Evolutionary conservation across 2,329 filamentous ascomycete species (phyloP).

Genomic region (Pseudocercospora pini-densiflorae): DNA sequence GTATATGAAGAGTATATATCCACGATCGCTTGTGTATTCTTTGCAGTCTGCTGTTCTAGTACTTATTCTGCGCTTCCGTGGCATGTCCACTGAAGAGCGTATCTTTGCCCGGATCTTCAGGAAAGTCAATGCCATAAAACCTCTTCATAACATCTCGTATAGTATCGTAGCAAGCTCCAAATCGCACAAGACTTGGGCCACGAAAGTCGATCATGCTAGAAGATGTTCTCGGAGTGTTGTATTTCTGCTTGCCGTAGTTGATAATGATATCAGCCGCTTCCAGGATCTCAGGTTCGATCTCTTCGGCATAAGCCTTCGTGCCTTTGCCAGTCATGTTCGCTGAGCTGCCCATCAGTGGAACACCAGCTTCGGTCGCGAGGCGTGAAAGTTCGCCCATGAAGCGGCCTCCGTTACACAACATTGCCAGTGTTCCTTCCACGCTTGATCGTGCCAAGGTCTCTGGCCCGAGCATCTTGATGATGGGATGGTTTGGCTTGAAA

Average conservation of each 20-base stretch:
- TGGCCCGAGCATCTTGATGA: constrained; percentile 7
- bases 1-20: too few species aligned
- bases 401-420: constrained; percentile 14
- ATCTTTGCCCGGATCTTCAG: constrained; percentile 12
- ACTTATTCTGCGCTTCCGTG: background rate
- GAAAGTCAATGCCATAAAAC: constrained; percentile 10
- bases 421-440: constrained; percentile 7
- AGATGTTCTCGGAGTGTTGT: constrained; percentile 4
- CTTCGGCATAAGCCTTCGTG: constrained; percentile 13
- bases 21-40: background rate
- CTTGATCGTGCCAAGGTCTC: constrained; percentile 6
- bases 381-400: constrained; percentile 12
- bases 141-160: constrained; percentile 10
- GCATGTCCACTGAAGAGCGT: constrained; percentile 6
- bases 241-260: constrained; percentile 15
- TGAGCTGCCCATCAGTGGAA: constrained; percentile 12
- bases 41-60: background rate
- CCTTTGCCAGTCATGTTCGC: constrained; percentile 16
- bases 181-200: constrained; percentile 2
- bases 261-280: constrained; percentile 12
- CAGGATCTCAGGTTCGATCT: constrained; percentile 13
- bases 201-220: constrained; percentile 14
- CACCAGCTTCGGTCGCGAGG: constrained; percentile 5
- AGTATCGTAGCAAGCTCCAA: constrained; percentile 11
- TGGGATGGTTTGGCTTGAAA: constrained; percentile 8